Percentiles rank a stretch among this genome's conserved stretches.
These are phyloP conservation scores for Aphanocladium album DNA, from an alignment of 2,329 filamentous ascomycete genomes.

Conservation along the genomic window DNA sequence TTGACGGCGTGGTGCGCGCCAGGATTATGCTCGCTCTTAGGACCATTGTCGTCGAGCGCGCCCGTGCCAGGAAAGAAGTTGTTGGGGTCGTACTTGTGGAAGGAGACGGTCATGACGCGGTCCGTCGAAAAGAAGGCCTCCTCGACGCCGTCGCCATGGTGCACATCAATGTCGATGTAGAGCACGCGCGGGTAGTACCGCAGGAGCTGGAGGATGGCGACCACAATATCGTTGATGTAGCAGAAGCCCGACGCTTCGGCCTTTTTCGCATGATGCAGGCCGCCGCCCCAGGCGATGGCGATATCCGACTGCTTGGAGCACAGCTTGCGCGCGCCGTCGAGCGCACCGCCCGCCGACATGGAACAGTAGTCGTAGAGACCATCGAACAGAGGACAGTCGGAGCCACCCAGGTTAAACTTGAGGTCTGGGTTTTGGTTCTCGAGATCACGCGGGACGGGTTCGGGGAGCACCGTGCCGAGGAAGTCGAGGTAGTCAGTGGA, in stretches of 20 bases:
- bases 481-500: constrained; percentile 88
- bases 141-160: constrained; percentile 87
- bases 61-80: constrained; percentile 89
- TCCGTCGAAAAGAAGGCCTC: constrained; percentile 88
- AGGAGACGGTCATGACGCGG: constrained; percentile 86
- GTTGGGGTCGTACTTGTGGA: constrained; percentile 87
- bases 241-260: constrained; percentile 93
- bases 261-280: constrained; percentile 93
- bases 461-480: constrained; percentile 65
- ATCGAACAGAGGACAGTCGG: constrained; percentile 95
- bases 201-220: constrained; percentile 84
- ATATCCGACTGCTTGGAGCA: constrained; percentile 85
- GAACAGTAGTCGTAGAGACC: constrained; percentile 94
- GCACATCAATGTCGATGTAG: constrained; percentile 92
- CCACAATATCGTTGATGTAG: constrained; percentile 98
- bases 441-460: constrained; percentile 58
- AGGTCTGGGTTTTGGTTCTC: constrained; percentile 59
- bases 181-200: constrained; percentile 78
- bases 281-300: constrained; percentile 95
- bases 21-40: constrained; percentile 74
- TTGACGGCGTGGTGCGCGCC: constrained; percentile 89
- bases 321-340: constrained; percentile 87
- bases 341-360: constrained; percentile 82
- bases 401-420: constrained; percentile 80
- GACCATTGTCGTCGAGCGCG: constrained; percentile 79